A percentile compares a stretch with the other conserved stretches of the same genome.
Conservation (phyloP, 164 flowering plant species). For the Piper longum region DNA sequence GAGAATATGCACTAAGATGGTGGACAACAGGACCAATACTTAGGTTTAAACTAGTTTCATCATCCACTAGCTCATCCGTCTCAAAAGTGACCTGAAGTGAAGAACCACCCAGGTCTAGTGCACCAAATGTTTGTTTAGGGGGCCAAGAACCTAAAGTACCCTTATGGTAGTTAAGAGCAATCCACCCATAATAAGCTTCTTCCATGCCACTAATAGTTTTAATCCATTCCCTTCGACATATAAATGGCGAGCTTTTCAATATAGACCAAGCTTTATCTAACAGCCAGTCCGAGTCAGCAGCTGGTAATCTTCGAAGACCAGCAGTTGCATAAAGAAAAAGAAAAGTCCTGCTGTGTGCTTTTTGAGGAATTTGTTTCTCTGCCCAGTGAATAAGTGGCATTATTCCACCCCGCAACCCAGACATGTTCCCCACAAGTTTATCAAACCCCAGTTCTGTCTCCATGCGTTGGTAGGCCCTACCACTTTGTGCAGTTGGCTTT, state of each 20-base stretch:
- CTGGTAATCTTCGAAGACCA: constrained; percentile 77
- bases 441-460: constrained; percentile 92
- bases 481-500: constrained; percentile 34
- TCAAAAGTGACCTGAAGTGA: constrained; percentile 97
- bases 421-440: constrained; percentile 59
- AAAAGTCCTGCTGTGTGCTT: constrained; percentile 63
- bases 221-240: constrained; percentile 67
- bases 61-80: constrained; percentile 26
- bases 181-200: constrained; percentile 98
- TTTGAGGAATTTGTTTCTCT: constrained; percentile 73
- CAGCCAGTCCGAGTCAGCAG: constrained; percentile 73
- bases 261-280: constrained; percentile 73
- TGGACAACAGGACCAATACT: constrained; percentile 66
- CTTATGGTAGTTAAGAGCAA: constrained; percentile 73
- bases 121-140: constrained; percentile 61
- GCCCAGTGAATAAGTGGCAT: constrained; percentile 88
- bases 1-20: constrained; percentile 90
- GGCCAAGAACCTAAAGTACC: constrained; percentile 50
- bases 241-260: constrained; percentile 49
- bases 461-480: constrained; percentile 88
- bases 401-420: constrained; percentile 60
- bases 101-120: constrained; percentile 97
- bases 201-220: constrained; percentile 74
- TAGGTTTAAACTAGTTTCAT: constrained; percentile 54
- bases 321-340: constrained; percentile 91